Base-by-base conservation (phyloP, 164 flowering plant species). In the Warburgia ugandensis region DNA sequence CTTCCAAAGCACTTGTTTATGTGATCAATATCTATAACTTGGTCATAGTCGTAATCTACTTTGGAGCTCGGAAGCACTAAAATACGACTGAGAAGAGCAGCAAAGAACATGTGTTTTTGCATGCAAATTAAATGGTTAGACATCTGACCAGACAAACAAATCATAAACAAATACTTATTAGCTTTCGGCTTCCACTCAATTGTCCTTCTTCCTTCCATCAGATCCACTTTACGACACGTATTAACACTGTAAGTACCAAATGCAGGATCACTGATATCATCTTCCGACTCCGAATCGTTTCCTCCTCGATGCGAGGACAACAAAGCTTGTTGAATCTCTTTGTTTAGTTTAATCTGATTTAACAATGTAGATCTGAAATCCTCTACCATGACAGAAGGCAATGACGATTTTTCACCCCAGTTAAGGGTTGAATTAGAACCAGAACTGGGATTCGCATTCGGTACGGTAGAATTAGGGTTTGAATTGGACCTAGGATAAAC, bases 61-160 rank as follows among this genome's bases (percentile, higher is more conserved):
- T 76, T 89, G 5, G 81, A 48, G 59, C 90, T 86, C 0, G 99
- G 97, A 54, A 94, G 70, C 3, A 94, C 82, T 56, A 94, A 59
- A 45, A 84, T 59, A 1, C 99, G 77, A 48, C 65, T 48, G n/a
- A 94, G 74, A 20, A 89, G 25, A 6, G 99, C 96, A 0, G 99
- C 99, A 38, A 94, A 89, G 60, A 89, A 86, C 86, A 94, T 89
- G 62, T 94, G 99, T 61, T 94, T 94, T 73, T 89, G 90, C 23
- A 94, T 64, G 51, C 99, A 94, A 55, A 89, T 86, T 77, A 94
- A 75, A 67, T 83, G 97, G 66, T 94, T 94, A 2, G 95, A 86
- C 99, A 89, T 94, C 60, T 94, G 97, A 19, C 99, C 97, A 0
- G 97, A 89, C 12, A 77, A 28, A 52, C 97, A 89, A 17, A 89